Evolutionary conservation across 2,329 filamentous ascomycete species (phyloP).

Genomic region (Verticillium klebahnii): DNA sequence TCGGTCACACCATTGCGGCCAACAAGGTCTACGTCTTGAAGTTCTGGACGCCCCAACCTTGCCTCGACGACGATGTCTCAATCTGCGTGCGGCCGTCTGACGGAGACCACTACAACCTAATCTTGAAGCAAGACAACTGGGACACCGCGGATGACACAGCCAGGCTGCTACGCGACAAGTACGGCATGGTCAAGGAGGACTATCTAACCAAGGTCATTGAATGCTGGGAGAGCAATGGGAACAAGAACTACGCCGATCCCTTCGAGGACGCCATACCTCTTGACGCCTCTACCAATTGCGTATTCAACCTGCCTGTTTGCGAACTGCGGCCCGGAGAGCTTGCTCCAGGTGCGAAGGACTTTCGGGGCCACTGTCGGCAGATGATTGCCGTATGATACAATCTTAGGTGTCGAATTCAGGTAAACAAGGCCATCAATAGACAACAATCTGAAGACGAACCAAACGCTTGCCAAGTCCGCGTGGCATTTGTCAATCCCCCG

Average conservation of each 20-base stretch:
- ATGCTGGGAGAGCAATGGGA: background rate
- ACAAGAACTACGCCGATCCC: background rate
- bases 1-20: conserved; percentile 8
- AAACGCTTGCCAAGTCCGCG: too few species aligned
- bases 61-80: conserved; percentile 1
- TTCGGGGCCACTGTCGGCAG: too few species aligned
- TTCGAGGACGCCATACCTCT: conserved; percentile 1
- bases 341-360: too few species aligned
- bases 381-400: too few species aligned
- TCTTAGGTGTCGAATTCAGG: too few species aligned
- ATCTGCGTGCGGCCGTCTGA: background rate
- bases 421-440: too few species aligned
- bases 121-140: conserved; percentile 5
- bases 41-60: conserved; percentile 3
- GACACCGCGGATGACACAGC: conserved; percentile 4
- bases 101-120: conserved; percentile 1
- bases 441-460: too few species aligned
- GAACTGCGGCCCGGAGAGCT: background rate
- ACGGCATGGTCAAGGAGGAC: conserved; percentile 6
- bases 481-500: too few species aligned
- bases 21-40: conserved; percentile 6
- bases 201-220: conserved; percentile 1
- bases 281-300: conserved; percentile 1
- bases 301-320: conserved; percentile 2
- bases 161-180: conserved; percentile 8